Evolutionary conservation across 2,329 filamentous ascomycete genomes (phyloP).

Genomic region (Trichophyton equinum): DNA sequence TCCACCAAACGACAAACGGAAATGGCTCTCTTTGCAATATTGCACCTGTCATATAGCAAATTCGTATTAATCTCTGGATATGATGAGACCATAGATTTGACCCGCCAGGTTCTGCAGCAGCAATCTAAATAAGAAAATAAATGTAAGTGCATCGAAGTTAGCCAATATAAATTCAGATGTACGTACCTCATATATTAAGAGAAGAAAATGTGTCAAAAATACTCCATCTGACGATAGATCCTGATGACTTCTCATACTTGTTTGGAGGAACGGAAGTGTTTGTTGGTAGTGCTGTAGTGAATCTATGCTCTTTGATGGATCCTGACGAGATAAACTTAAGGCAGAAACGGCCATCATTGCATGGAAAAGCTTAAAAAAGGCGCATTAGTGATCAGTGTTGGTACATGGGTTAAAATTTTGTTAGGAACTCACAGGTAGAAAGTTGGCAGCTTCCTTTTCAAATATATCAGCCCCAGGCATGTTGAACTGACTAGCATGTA

Average conservation of each 20-base stretch:
- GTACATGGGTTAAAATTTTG: background rate
- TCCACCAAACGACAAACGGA: conserved; percentile 42
- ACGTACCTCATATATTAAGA: conserved; percentile 45
- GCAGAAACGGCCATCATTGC: conserved; percentile 48
- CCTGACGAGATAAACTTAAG: conserved; percentile 38
- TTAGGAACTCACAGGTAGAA: conserved; percentile 38
- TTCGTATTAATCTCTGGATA: conserved; percentile 39
- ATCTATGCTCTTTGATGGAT: conserved; percentile 35
- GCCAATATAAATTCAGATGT: background rate
- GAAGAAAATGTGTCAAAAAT: conserved; percentile 45
- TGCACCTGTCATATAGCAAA: conserved; percentile 38
- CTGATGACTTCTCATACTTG: conserved; percentile 32
- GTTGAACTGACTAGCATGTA: conserved; percentile 16
- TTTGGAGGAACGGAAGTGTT: conserved; percentile 39
- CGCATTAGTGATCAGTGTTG: background rate
- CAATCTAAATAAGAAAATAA: conserved; percentile 21
- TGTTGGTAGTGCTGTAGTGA: conserved; percentile 44
- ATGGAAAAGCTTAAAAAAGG: conserved; percentile 38
- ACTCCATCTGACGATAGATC: conserved; percentile 46
- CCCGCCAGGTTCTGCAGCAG: conserved; percentile 34
- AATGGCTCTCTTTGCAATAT: conserved; percentile 35
- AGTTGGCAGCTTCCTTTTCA: conserved; percentile 36
- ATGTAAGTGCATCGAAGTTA: conserved; percentile 10
- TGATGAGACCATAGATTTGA: conserved; percentile 44
- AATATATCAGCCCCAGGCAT: conserved; percentile 32